A percentile compares a stretch with the other conserved stretches of the same genome.
Conservation (phyloP, 2,329 filamentous ascomycete species). For the Graphilbum sp. region DNA sequence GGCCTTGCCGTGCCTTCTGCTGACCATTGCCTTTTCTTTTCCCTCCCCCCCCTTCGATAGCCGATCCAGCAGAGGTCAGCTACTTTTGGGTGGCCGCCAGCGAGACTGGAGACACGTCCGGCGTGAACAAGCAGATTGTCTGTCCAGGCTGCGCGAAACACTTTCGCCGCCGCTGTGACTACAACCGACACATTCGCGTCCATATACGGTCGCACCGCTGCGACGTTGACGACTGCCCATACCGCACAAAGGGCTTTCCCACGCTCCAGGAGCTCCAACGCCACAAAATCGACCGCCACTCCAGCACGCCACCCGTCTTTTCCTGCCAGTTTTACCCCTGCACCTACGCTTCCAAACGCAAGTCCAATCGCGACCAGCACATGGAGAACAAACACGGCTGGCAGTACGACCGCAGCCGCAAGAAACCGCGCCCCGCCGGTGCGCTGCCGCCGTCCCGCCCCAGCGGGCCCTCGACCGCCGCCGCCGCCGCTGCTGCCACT, state of each 20-base stretch:
- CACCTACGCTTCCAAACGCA: slow-evolving; percentile 57
- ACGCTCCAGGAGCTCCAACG: slow-evolving; percentile 67
- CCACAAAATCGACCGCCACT: slow-evolving; percentile 65
- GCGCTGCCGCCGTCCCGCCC: too few species aligned
- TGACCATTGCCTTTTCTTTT: too few species aligned
- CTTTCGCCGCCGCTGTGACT: slow-evolving; percentile 16
- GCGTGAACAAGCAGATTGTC: background rate
- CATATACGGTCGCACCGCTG: slow-evolving; percentile 68
- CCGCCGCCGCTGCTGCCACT: too few species aligned
- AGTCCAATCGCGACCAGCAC: slow-evolving; percentile 73
- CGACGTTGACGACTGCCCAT: slow-evolving; percentile 47
- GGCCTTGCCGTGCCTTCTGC: too few species aligned
- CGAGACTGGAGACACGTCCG: too few species aligned
- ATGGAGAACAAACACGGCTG: slow-evolving; percentile 71
- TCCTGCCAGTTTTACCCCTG: slow-evolving; percentile 50
- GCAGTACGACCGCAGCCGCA: slow-evolving; percentile 50
- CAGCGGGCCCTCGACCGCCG: too few species aligned
- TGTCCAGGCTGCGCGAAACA: slow-evolving; percentile 12
- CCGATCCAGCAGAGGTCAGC: too few species aligned
- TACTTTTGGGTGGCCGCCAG: too few species aligned
- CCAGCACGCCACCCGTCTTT: slow-evolving; percentile 44
- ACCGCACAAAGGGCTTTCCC: slow-evolving; percentile 53
- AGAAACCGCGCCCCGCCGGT: too few species aligned
- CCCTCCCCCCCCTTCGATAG: too few species aligned
- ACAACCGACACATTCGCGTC: slow-evolving; percentile 59